Conservation (phyloP, 345 rosid genomes). For the Erodium maritimum region DNA sequence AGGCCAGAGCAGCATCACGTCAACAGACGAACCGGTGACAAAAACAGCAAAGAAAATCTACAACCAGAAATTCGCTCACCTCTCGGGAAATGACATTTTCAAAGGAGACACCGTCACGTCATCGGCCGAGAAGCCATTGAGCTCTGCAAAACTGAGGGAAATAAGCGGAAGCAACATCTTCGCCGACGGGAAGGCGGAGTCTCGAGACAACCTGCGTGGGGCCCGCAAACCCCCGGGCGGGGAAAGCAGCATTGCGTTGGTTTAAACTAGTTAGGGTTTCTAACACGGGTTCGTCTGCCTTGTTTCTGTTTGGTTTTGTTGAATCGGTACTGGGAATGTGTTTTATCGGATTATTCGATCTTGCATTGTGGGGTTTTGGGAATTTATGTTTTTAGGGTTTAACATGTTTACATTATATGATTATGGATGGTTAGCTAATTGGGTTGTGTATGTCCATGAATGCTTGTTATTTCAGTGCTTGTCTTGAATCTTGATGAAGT, state of each 20-base stretch:
- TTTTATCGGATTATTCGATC: background rate
- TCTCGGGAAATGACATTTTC: slow-evolving; percentile 71
- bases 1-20: slow-evolving; percentile 61
- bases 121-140: slow-evolving; percentile 53
- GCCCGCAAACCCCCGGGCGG: slow-evolving; percentile 92
- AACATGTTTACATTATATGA: slow-evolving; percentile 17
- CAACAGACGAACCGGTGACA: slow-evolving; percentile 47
- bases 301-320: background rate
- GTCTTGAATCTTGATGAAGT: slow-evolving; percentile 4
- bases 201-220: slow-evolving; percentile 64
- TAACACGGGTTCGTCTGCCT: background rate
- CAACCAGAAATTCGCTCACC: slow-evolving; percentile 59
- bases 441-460: slow-evolving; percentile 23
- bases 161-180: slow-evolving; percentile 76
- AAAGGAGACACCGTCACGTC: slow-evolving; percentile 56
- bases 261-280: slow-evolving; percentile 14
- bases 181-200: slow-evolving; percentile 64
- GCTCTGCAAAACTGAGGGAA: slow-evolving; percentile 64
- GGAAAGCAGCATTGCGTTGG: slow-evolving; percentile 74
- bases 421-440: slow-evolving; percentile 28
- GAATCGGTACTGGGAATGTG: background rate
- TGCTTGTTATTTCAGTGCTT: slow-evolving; percentile 14
- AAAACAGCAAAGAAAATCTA: slow-evolving; percentile 69
- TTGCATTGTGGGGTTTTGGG: slow-evolving; percentile 26
- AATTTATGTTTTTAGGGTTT: slow-evolving; percentile 22